These are phyloP conservation scores for Sclerotinia borealis DNA, from an alignment of 2,329 filamentous ascomycete species.

Conservation along the genomic window DNA sequence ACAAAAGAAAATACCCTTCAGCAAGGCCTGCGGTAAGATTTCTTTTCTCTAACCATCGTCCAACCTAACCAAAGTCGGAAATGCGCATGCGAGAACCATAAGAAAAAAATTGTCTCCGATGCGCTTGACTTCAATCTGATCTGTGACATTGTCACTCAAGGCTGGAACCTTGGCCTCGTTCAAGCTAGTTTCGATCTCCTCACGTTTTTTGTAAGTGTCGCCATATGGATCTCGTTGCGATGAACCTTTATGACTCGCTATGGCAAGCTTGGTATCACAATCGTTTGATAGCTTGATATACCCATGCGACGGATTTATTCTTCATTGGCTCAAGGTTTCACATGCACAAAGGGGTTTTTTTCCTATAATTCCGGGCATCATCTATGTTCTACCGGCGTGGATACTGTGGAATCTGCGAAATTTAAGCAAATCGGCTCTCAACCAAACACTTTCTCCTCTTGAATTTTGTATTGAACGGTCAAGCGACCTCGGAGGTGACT, in stretches of 20 bases:
- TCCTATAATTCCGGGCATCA: too few relatives aligned
- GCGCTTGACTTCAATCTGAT: slow-evolving; percentile 19
- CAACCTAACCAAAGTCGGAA: slow-evolving; percentile 13
- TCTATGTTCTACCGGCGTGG: not conserved
- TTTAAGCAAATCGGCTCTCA: not conserved
- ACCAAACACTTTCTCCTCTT: not conserved
- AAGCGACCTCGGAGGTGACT: not conserved
- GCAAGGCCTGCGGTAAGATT: slow-evolving; percentile 18
- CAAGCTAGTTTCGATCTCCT: slow-evolving; percentile 23
- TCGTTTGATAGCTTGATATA: slow-evolving; percentile 10
- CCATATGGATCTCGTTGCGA: slow-evolving; percentile 17
- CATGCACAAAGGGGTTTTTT: not conserved
- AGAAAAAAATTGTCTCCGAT: slow-evolving; percentile 16
- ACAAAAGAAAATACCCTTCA: slow-evolving; percentile 13
- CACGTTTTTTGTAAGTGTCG: slow-evolving; percentile 19
- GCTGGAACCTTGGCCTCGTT: slow-evolving; percentile 23
- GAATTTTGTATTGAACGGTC: not conserved
- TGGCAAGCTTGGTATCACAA: slow-evolving; percentile 13
- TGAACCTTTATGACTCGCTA: slow-evolving; percentile 19
- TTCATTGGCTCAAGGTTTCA: not conserved
- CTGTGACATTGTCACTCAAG: slow-evolving; percentile 18
- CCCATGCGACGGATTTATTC: not conserved
- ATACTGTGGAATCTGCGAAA: not conserved
- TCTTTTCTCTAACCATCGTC: not conserved
- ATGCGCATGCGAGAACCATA: slow-evolving; percentile 22